phyloP scores from a whole-genome alignment of 225 moss, liverwort and hornwort species.

The Pseudisothecium myosuroides region DNA sequence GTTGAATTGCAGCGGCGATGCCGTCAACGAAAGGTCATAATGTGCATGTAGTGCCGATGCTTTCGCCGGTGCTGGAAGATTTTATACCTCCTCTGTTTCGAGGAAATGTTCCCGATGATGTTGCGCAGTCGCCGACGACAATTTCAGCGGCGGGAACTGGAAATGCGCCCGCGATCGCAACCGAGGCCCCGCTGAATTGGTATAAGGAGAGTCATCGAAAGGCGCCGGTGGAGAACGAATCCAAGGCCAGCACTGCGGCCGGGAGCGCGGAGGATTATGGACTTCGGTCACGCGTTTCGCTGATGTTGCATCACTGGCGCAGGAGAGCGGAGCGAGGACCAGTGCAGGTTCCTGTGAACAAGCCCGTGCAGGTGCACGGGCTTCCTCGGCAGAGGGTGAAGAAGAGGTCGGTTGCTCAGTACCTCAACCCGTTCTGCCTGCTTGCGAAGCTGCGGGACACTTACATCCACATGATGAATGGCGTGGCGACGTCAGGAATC shows the following conservation, averaged over 20 bases:
- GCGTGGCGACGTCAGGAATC: slow-evolving; percentile 15
- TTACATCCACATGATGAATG: slow-evolving; percentile 36
- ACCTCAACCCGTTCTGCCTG: slow-evolving; percentile 16
- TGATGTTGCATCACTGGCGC: slow-evolving; percentile 15
- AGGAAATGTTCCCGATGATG: slow-evolving; percentile 24
- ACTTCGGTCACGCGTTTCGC: background rate
- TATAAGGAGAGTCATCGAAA: background rate
- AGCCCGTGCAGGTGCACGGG: slow-evolving; percentile 20
- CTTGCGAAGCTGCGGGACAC: slow-evolving; percentile 23
- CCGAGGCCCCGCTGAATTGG: background rate
- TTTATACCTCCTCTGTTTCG: slow-evolving; percentile 23
- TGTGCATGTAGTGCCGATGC: slow-evolving; percentile 19
- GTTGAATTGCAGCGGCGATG: background rate
- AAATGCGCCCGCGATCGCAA: background rate
- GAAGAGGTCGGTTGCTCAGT: background rate
- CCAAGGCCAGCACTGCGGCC: background rate
- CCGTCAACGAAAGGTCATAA: background rate
- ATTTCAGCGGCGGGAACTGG: background rate
- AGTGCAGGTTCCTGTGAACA: slow-evolving; percentile 8
- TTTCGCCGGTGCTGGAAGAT: slow-evolving; percentile 48
- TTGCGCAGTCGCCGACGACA: background rate
- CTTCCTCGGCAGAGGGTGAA: slow-evolving; percentile 3
- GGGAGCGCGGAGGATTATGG: background rate
- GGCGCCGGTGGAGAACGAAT: background rate
- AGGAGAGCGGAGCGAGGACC: background rate